Conservation (phyloP, 1,284 basidiomycete genomes). For the Athelia psychrophila region DNA sequence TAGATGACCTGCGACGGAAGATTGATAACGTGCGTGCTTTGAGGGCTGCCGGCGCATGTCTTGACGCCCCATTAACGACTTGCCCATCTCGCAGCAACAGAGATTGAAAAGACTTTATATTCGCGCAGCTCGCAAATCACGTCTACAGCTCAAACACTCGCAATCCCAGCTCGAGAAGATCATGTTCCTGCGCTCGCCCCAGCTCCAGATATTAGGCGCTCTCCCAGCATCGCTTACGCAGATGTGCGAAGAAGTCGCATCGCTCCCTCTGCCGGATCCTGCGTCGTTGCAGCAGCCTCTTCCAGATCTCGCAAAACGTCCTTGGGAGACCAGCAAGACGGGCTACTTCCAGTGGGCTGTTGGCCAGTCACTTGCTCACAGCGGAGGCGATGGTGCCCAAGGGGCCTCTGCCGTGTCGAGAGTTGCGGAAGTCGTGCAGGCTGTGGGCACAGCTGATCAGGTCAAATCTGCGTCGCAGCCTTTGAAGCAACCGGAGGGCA, state of each 20-base stretch:
- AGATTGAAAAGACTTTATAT: slow-evolving; percentile 51
- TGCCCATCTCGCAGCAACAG: slow-evolving; percentile 48
- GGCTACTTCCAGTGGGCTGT: slow-evolving; percentile 72
- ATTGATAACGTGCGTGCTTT: slow-evolving; percentile 54
- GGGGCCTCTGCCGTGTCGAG: too few relatives aligned
- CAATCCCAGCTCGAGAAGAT: slow-evolving; percentile 42
- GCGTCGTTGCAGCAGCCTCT: slow-evolving; percentile 37
- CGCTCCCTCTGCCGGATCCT: slow-evolving; percentile 50
- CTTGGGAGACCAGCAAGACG: slow-evolving; percentile 65
- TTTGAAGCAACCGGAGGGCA: too few relatives aligned
- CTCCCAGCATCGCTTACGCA: slow-evolving; percentile 35
- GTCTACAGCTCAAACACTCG: slow-evolving; percentile 39
- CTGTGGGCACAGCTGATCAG: too few relatives aligned
- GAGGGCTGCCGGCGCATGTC: not conserved
- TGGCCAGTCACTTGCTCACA: slow-evolving; percentile 11
- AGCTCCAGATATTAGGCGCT: slow-evolving; percentile 26
- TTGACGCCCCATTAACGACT: not conserved
- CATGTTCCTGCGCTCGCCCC: slow-evolving; percentile 39
- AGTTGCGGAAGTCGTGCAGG: too few relatives aligned
- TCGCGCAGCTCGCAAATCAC: slow-evolving; percentile 44
- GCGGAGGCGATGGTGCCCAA: too few relatives aligned
- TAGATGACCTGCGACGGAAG: slow-evolving; percentile 52
- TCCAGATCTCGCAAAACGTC: slow-evolving; percentile 60
- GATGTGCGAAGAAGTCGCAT: slow-evolving; percentile 45
- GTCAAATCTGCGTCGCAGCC: too few relatives aligned